Conservation (phyloP, 305 asterid genomes). For the Fraxinus ornus region DNA sequence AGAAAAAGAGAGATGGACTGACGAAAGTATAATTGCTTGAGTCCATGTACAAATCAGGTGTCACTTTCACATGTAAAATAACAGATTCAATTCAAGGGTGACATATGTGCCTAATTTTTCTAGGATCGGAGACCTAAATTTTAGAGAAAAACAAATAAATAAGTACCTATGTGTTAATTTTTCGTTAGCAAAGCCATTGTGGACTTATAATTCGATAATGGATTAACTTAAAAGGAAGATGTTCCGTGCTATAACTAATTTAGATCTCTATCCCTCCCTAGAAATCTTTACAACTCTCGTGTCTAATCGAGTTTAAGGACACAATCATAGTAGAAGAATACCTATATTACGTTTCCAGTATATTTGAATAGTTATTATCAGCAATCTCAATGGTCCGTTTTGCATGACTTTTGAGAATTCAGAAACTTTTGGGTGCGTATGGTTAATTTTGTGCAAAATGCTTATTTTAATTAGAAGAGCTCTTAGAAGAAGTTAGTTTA, state of each 20-base stretch:
- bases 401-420: not conserved
- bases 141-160: not conserved
- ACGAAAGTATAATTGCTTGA: not conserved
- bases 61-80: not conserved
- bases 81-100: not conserved
- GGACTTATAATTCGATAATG: not conserved
- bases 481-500: too few relatives aligned
- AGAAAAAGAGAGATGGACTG: not conserved
- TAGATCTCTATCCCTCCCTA: not conserved
- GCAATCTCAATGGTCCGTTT: not conserved
- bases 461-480: not conserved
- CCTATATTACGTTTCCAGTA: not conserved
- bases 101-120: not conserved
- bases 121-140: not conserved
- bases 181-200: not conserved
- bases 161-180: not conserved
- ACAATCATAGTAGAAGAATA: not conserved
- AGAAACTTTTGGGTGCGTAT: not conserved
- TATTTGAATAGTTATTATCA: not conserved
- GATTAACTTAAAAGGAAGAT: not conserved
- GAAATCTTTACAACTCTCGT: not conserved
- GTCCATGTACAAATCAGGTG: not conserved
- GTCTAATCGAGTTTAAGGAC: not conserved
- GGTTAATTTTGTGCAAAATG: too few relatives aligned
- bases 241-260: not conserved